Percentiles rank a stretch among this genome's conserved stretches.
Conservation (phyloP, 1,139 yeast species). For the Taiozyma sp. region DNA sequence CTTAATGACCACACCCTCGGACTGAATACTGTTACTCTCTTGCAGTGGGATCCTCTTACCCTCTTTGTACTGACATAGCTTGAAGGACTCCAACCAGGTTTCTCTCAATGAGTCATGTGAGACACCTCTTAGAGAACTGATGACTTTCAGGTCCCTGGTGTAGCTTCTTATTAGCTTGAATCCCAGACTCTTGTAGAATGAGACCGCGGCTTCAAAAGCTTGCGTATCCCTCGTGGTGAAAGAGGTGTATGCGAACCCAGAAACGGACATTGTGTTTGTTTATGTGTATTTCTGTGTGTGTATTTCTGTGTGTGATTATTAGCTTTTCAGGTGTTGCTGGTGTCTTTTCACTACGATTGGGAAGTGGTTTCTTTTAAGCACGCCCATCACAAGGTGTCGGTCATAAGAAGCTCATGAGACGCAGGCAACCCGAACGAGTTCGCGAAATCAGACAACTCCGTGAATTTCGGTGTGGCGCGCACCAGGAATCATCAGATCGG, state of each 20-base stretch:
- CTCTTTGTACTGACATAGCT: constrained; percentile 46
- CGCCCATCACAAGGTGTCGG: not conserved
- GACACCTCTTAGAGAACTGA: constrained; percentile 42
- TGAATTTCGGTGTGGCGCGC: not conserved
- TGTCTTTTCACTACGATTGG: not conserved
- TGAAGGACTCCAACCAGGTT: constrained; percentile 68
- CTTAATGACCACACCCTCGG: constrained; percentile 59
- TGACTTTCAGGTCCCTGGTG: constrained; percentile 44
- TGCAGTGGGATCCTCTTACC: constrained; percentile 56
- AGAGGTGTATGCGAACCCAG: constrained; percentile 49
- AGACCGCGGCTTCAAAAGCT: constrained; percentile 41
- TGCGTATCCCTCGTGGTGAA: constrained; percentile 49
- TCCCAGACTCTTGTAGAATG: constrained; percentile 55
- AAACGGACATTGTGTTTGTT: constrained; percentile 16
- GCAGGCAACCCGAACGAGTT: not conserved
- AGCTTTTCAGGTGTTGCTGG: not conserved
- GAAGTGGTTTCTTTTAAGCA: not conserved
- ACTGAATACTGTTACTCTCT: constrained; percentile 39
- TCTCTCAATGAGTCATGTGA: constrained; percentile 63
- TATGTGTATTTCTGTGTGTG: not conserved
- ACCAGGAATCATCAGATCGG: not conserved
- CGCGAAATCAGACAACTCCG: not conserved
- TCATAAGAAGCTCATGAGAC: not conserved
- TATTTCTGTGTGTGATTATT: not conserved
- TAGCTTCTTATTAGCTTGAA: constrained; percentile 53